Conservation (phyloP, 2,329 filamentous ascomycete genomes). For the Ceratocystis lukuohia region DNA sequence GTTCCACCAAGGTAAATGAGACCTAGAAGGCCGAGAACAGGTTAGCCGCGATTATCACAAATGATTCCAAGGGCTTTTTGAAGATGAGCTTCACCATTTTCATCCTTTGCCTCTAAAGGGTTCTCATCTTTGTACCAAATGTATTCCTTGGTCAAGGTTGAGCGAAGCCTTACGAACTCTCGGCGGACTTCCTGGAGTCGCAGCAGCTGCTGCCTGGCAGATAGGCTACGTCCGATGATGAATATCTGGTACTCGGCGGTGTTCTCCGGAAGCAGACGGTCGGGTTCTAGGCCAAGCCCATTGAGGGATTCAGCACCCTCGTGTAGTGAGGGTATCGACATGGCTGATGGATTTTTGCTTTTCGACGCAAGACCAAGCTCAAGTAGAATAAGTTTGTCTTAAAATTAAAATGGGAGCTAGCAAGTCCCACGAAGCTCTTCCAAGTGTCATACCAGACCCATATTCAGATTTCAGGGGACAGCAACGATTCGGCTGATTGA, state of each 20-base stretch:
- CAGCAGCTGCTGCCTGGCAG: constrained; percentile 44
- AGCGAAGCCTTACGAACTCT: constrained; percentile 48
- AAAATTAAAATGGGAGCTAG: neutral
- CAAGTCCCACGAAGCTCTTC: no score
- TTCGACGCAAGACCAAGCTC: neutral
- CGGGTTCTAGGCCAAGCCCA: neutral
- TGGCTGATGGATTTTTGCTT: neutral
- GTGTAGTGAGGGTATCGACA: neutral
- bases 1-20: constrained; percentile 56
- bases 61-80: neutral
- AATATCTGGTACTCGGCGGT: constrained; percentile 76
- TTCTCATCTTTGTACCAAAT: constrained; percentile 91
- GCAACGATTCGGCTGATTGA: no score
- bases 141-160: constrained; percentile 61
- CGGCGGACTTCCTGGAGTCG: constrained; percentile 61
- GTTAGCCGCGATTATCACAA: neutral
- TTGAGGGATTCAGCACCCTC: neutral
- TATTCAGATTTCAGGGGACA: no score
- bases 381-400: neutral
- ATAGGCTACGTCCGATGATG: constrained; percentile 44
- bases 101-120: constrained; percentile 49
- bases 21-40: constrained; percentile 26
- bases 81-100: constrained; percentile 35
- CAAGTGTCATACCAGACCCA: no score
- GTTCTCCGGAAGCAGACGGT: constrained; percentile 53